A percentile compares a stretch with the other conserved stretches of the same genome.
Conservation (phyloP, 2,329 filamentous ascomycete species). For the Paracorniculantispora psalliotae region DNA sequence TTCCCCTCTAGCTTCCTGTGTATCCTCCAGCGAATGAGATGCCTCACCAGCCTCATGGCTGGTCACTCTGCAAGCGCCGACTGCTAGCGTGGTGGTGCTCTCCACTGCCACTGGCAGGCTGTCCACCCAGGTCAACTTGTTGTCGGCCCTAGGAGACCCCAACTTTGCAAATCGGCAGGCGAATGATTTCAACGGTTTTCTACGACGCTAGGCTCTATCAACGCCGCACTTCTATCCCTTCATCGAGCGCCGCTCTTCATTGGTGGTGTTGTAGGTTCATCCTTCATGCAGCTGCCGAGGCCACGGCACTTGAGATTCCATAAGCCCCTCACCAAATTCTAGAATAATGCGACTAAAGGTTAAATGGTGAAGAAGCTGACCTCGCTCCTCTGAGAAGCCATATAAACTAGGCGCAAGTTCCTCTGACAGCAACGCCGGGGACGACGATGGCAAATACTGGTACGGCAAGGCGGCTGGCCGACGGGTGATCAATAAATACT, state of each 20-base stretch:
- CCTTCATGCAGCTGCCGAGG: neutral
- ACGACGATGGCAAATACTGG: too few relatives aligned
- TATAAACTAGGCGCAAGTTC: too few relatives aligned
- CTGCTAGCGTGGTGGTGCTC: neutral
- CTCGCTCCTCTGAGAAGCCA: too few relatives aligned
- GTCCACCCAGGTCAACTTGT: neutral
- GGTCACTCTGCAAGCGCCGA: constrained; percentile 10
- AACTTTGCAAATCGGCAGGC: neutral
- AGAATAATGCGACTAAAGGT: neutral
- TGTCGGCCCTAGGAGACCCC: neutral
- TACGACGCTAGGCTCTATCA: too few relatives aligned
- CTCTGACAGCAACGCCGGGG: too few relatives aligned
- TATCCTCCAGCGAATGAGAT: constrained; percentile 4
- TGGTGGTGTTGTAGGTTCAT: neutral
- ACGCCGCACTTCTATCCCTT: neutral
- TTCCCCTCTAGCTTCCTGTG: too few relatives aligned
- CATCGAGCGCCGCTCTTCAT: neutral
- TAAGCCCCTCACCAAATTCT: neutral
- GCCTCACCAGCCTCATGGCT: neutral
- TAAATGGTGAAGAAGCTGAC: too few relatives aligned
- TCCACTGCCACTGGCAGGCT: neutral
- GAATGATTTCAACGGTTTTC: neutral
- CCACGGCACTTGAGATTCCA: constrained; percentile 1
- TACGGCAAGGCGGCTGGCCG: too few relatives aligned
- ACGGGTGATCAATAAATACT: too few relatives aligned